Evolutionary conservation across 495 filamentous ascomycete species (phyloP).

Genomic region (Aspergillus baeticus): DNA sequence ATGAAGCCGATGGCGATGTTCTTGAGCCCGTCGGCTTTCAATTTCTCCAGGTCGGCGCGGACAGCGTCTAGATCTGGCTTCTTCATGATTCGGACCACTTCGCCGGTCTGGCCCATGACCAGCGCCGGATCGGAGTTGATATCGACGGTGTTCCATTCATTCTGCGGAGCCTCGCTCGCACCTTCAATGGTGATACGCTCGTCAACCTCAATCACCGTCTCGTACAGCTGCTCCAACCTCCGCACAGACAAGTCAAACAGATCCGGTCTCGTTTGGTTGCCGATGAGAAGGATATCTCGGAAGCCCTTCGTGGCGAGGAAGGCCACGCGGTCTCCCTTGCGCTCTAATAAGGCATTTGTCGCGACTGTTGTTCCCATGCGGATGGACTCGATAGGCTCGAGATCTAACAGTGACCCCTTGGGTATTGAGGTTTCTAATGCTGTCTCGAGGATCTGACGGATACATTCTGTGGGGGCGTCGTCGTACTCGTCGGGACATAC

Average conservation of each 20-base stretch:
- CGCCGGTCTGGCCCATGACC: slow-evolving; percentile 36
- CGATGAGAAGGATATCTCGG: slow-evolving; percentile 81
- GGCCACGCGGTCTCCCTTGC: slow-evolving; percentile 85
- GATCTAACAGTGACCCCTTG: slow-evolving; percentile 27
- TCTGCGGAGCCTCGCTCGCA: slow-evolving; percentile 25
- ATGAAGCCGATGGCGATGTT: slow-evolving; percentile 44
- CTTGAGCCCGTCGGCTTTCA: slow-evolving; percentile 35
- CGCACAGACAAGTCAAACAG: slow-evolving; percentile 74
- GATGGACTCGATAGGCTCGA: slow-evolving; percentile 29
- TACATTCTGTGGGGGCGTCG: slow-evolving; percentile 79
- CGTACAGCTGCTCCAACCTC: slow-evolving; percentile 70
- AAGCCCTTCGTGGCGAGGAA: slow-evolving; percentile 88
- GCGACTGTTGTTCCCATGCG: slow-evolving; percentile 86
- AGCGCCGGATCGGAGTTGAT: slow-evolving; percentile 38
- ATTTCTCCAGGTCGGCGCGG: slow-evolving; percentile 26
- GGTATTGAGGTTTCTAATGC: slow-evolving; percentile 56
- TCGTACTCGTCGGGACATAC: slow-evolving; percentile 76
- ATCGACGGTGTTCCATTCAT: slow-evolving; percentile 36
- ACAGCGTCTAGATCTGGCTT: slow-evolving; percentile 21
- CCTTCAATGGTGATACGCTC: slow-evolving; percentile 77
- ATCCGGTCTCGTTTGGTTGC: slow-evolving; percentile 71
- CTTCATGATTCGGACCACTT: slow-evolving; percentile 40
- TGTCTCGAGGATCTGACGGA: slow-evolving; percentile 66
- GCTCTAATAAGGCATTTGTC: slow-evolving; percentile 80
- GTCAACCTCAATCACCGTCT: slow-evolving; percentile 66